Evolutionary conservation across 768 basidiomycete species (phyloP), one percentile per base, ranked within the genome.

Genomic region (Panaeolus papilionaceus): DNA sequence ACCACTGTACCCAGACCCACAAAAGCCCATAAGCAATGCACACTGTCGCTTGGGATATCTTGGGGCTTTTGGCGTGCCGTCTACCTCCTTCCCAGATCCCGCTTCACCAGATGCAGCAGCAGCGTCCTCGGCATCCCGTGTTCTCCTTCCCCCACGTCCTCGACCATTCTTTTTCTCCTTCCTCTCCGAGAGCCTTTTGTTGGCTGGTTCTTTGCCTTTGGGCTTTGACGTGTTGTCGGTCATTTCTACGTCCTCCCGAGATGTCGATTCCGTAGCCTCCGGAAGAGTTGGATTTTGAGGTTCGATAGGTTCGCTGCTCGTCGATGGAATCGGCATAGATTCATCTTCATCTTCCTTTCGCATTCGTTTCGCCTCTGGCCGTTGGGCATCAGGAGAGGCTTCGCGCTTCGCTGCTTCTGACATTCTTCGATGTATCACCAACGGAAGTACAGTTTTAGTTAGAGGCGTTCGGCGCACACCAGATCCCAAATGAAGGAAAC

Each of bases 1-100:
- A 26, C 97, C 97, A 73, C 87, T 91, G 76, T 90, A 98, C 0
- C 93, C 95, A 0, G 93, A 90, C 6, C 97, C 97, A 78, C 94
- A 95, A 73, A 95, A 98, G 2, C 96, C 96, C 33, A 98, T 82
- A 63, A 98, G 79, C 61, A 98, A 77, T 0, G 94, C 96, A 45
- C 90, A 91, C 80, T 90, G 90, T 73, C 91, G 86, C 79, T 98
- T 98, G 14, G 96, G 95, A 28, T 91, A 79, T 39, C 92, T 85
- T 26, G 83, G 83, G 2, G 81, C 81, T 74, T 88, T 89, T 4
- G 80, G 78, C 40, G 74, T 75, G 61, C 67, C 61, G 61, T 74
- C 70, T 37, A 72, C 76, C 33, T 76, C 75, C 23, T 58, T 75
- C 47, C 63, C 65, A 12, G 42, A 68, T 49, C 20, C 47, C n/a